phyloP scores from a whole-genome alignment of 2,329 filamentous ascomycete species.

The Bipolaris oryzae region DNA sequence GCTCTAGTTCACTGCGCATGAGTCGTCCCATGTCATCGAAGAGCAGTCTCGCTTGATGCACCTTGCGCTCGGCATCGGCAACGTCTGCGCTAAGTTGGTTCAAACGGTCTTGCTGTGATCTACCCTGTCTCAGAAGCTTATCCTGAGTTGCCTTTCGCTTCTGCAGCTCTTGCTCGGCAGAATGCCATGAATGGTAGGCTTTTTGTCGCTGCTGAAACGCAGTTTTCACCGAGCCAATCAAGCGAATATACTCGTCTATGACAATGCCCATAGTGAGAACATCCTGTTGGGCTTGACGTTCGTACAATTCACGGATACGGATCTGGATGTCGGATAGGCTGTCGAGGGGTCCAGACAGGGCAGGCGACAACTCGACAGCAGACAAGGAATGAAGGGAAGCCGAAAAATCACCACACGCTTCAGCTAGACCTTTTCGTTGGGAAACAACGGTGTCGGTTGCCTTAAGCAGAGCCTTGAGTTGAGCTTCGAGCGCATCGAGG shows the following conservation, averaged over 20 bases:
- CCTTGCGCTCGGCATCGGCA: slow-evolving; percentile 89
- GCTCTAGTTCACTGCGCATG: slow-evolving; percentile 88
- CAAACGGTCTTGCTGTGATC: slow-evolving; percentile 92
- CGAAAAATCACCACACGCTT: slow-evolving; percentile 92
- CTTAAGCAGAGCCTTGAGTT: slow-evolving; percentile 88
- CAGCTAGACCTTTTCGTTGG: slow-evolving; percentile 91
- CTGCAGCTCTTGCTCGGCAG: slow-evolving; percentile 84
- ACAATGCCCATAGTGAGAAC: slow-evolving; percentile 95
- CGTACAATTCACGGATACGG: slow-evolving; percentile 92
- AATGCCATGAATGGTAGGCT: slow-evolving; percentile 92
- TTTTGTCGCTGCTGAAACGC: slow-evolving; percentile 93
- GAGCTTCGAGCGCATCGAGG: slow-evolving; percentile 88
- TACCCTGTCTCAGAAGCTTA: slow-evolving; percentile 91
- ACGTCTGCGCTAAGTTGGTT: slow-evolving; percentile 93
- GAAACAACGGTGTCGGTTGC: slow-evolving; percentile 90
- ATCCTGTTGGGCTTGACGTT: slow-evolving; percentile 95
- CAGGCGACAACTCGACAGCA: slow-evolving; percentile 87
- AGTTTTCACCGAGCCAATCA: slow-evolving; percentile 94
- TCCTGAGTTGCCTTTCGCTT: slow-evolving; percentile 91
- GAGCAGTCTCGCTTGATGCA: slow-evolving; percentile 84
- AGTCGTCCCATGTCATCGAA: slow-evolving; percentile 98
- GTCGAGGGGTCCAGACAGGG: slow-evolving; percentile 85
- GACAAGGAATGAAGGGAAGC: slow-evolving; percentile 90
- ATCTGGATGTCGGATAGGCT: slow-evolving; percentile 91
- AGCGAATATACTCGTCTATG: slow-evolving; percentile 95